Evolutionary conservation across 768 basidiomycete genomes (phyloP), one percentile per base, ranked within the genome.

Genomic region (Rhizopogon sp.): DNA sequence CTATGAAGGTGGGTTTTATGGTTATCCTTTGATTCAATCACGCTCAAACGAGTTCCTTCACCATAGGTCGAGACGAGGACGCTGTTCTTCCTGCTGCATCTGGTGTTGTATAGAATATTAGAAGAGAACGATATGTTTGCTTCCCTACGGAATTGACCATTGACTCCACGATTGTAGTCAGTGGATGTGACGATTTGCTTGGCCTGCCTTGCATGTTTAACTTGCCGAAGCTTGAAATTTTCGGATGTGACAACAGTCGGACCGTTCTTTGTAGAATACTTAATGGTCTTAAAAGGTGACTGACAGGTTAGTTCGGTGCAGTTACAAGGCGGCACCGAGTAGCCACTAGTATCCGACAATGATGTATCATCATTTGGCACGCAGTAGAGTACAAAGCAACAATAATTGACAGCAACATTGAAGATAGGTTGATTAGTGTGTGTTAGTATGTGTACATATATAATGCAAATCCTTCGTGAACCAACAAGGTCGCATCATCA

Each of bases 61-160:
- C 17, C 56, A 47, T 58, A 91, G 89, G 90, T 52, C 78, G 86
- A 64, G 89, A 91, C 62, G 89, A 91, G 72, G 77, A 88, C 54
- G 84, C 80, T 20, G 72, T 85, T 54, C 68, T 80, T 43, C 88
- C 90, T 13, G 89, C 87, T 57, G 87, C 87, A 45, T 79, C 84
- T 47, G 68, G 67, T 22, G 62, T 69, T 56, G 58, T 70, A 51
- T 69, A 69, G 43, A 43, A n/a, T 40, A 39, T 7, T 40, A 53
- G 54, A 37, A 37, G 47, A 37, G 35, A 49, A 37, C 22, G 9
- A 49, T 37, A 13, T 14, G 6, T 11, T 31, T 47, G 3, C 11
- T 47, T 49, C 17, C 17, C 33, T 46, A 10, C 10, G 20, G 17
- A 20, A 46, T 13, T 4, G 2, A 10, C 17, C 1, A 20, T 17